phyloP scores from a whole-genome alignment of 441 rosid genomes.

The Populus hybrid region DNA sequence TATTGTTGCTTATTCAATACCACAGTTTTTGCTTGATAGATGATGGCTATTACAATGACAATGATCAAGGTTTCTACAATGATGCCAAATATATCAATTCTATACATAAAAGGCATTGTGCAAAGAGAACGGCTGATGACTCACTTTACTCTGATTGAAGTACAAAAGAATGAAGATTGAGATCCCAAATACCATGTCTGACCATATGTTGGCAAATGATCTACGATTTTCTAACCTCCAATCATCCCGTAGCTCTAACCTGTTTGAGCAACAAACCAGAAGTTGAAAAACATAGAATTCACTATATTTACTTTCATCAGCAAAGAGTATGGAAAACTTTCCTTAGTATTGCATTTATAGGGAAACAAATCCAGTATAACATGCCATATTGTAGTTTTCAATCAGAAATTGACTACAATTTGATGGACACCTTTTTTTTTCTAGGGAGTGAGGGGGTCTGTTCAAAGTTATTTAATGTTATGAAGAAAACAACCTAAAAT shows the following conservation, averaged over 20 bases:
- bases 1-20: background rate
- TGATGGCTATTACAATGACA: background rate
- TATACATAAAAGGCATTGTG: background rate
- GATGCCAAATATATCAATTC: background rate
- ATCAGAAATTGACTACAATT: background rate
- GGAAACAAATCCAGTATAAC: background rate
- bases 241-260: slow-evolving; percentile 84
- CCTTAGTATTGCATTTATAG: no score
- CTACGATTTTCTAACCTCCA: slow-evolving; percentile 83
- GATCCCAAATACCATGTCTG: slow-evolving; percentile 87
- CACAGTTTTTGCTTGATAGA: background rate
- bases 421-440: background rate
- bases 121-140: slow-evolving; percentile 22
- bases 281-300: slow-evolving; percentile 9
- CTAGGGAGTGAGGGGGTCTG: background rate
- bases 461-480: background rate
- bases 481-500: background rate
- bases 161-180: slow-evolving; percentile 69
- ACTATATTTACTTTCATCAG: background rate
- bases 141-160: slow-evolving; percentile 84
- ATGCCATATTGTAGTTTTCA: background rate
- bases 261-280: slow-evolving; percentile 34
- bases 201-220: slow-evolving; percentile 95
- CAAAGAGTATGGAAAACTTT: background rate
- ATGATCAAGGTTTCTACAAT: background rate